Evolutionary conservation across 768 basidiomycete genomes (phyloP), one percentile per base, ranked within the genome.

Genomic region (Trametes gibbosa): DNA sequence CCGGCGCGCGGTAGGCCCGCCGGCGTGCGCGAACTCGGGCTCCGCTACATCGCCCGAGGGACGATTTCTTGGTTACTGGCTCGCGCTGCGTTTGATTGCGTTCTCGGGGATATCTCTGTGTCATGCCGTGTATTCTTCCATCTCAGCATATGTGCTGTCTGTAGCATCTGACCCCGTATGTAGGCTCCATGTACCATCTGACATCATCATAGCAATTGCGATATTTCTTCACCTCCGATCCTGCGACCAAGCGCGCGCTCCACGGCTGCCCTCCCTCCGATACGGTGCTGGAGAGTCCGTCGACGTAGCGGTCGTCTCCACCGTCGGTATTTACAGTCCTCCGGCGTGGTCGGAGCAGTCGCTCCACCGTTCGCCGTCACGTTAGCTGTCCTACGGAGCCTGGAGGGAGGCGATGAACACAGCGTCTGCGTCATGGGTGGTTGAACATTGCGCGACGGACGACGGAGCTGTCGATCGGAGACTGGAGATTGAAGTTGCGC

Each of bases 101-200:
- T 23, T 39, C n/a, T 13, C 19, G 21, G 10, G 39, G 41, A 41
- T 49, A 13, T 32, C 37, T 17, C 6, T 59, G 58, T 59, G 50
- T 54, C 32, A 54, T 45, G 32, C 32, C 40, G 52, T 53, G 52
- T 49, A 49, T 50, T 46, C 25, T 54, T 23, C 32, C 51, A 34
- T 43, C 34, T 21, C 58, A 37, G 53, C 58, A 23, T 59, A 50
- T 50, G 52, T 29, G 52, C 58, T 48, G 52, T 50, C 47, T 59
- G 58, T 59, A 59, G 58, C 58, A 59, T 59, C 58, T 50, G 39
- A 53, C 40, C 45, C 23, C 40, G 24, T 39, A 50, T 43, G 53
- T 42, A 43, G 45, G 23, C 25, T 39, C 39, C 27, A 40, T 56
- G 37, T 49, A 49, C 29, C 29, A 32, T 34, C 34, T 24, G 29